Evolutionary conservation across 73 alveolate genomes (phyloP).

Genomic region (Blepharisma japonicum): DNA sequence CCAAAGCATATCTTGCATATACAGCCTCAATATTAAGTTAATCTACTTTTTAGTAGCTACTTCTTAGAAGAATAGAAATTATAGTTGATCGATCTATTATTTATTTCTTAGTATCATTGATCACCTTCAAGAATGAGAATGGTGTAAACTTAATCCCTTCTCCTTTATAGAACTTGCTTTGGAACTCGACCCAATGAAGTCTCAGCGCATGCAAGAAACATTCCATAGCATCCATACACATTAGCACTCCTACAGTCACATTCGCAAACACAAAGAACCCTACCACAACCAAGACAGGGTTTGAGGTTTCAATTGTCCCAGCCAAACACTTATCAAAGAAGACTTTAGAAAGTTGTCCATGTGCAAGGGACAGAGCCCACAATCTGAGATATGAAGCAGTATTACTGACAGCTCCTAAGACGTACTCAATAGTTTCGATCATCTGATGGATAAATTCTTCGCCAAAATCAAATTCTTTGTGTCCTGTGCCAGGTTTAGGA

Average conservation of each 20-base stretch:
- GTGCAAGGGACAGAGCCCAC: conserved; percentile 99
- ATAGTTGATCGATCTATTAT: too few species aligned
- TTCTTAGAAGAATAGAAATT: too few species aligned
- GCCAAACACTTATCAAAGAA: conserved; percentile 90
- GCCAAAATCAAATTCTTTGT: conserved; percentile 58
- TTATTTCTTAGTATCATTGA: conserved; percentile 44
- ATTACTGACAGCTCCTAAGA: conserved; percentile 93
- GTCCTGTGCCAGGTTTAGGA: conserved; percentile 39
- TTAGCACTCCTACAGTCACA: conserved; percentile 75
- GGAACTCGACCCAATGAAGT: conserved; percentile 99
- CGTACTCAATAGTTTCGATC: conserved; percentile 96
- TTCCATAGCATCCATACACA: conserved; percentile 98
- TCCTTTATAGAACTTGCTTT: conserved; percentile 94
- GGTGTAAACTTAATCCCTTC: conserved; percentile 91
- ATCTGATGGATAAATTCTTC: conserved; percentile 90
- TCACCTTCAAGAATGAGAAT: conserved; percentile 65
- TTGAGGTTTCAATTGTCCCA: conserved; percentile 64
- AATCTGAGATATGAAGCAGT: conserved; percentile 98
- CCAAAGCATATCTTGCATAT: too few species aligned
- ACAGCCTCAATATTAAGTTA: too few species aligned
- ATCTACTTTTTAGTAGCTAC: too few species aligned
- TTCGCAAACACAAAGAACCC: conserved; percentile 87
- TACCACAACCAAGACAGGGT: conserved; percentile 60
- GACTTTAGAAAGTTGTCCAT: conserved; percentile 93
- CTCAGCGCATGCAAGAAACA: conserved; percentile 97